phyloP scores from a whole-genome alignment of 2,329 filamentous ascomycete genomes.

The Orbilia oligospora region DNA sequence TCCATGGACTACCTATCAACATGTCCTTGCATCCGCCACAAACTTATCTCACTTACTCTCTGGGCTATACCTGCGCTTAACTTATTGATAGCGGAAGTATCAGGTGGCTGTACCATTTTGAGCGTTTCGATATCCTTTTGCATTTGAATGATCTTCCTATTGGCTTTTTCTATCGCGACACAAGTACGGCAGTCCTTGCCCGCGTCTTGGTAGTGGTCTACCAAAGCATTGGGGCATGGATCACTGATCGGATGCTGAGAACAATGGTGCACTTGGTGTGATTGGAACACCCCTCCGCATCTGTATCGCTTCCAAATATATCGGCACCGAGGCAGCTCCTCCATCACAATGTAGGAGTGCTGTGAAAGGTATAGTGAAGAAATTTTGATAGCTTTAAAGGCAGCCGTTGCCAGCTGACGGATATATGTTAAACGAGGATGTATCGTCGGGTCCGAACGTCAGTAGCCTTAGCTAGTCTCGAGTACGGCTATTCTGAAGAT shows the following conservation, averaged over 20 bases:
- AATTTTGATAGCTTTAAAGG: constrained; percentile 6
- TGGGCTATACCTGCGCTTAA: background rate
- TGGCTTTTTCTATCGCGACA: background rate
- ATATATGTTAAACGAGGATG: background rate
- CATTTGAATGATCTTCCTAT: background rate
- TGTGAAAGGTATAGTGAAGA: background rate
- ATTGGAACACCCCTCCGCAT: constrained; percentile 34
- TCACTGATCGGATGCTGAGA: constrained; percentile 7
- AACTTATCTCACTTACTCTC: background rate
- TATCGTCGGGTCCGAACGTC: too few relatives aligned
- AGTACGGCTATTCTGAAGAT: background rate
- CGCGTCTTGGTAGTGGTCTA: constrained; percentile 3
- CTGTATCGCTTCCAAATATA: constrained; percentile 22
- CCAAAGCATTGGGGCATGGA: background rate
- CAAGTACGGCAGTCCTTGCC: constrained; percentile 16
- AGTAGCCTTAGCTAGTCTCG: background rate
- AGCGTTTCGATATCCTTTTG: background rate
- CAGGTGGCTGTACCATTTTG: background rate
- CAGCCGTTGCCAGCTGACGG: constrained; percentile 22
- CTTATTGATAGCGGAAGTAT: background rate
- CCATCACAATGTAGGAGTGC: background rate
- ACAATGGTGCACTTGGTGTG: constrained; percentile 25
- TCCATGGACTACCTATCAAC: background rate
- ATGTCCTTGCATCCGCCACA: background rate
- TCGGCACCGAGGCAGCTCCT: constrained; percentile 18